phyloP scores from a whole-genome alignment of 495 filamentous ascomycete genomes.

The Trichocladium uniseriatum region DNA sequence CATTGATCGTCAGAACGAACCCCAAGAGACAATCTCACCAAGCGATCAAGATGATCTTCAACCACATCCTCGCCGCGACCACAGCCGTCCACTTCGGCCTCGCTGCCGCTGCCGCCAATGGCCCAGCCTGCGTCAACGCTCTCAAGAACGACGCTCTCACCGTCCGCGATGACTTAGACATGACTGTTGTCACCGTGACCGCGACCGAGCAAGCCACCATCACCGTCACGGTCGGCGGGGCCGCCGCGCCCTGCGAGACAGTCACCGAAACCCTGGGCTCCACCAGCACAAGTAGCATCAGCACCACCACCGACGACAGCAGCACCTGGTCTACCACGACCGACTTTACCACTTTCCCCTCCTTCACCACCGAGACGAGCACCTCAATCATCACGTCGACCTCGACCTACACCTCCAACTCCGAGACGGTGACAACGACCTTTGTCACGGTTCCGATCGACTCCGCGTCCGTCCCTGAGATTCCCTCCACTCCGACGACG shows the following conservation, averaged over 20 bases:
- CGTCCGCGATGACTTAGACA: neutral
- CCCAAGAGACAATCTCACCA: too few species aligned
- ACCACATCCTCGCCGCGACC: neutral
- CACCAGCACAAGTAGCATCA: neutral
- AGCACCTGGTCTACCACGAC: too few species aligned
- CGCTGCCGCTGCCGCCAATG: neutral
- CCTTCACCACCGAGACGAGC: neutral
- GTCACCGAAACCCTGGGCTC: neutral
- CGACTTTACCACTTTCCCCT: neutral
- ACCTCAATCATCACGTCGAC: neutral
- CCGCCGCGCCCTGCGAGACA: neutral
- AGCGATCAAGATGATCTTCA: neutral
- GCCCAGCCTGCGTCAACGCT: neutral
- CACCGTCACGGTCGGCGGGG: neutral
- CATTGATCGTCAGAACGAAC: too few species aligned
- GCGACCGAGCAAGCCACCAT: neutral
- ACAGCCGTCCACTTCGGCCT: neutral
- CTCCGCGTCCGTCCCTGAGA: neutral
- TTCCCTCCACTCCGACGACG: neutral
- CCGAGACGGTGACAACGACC: neutral
- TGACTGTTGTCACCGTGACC: neutral
- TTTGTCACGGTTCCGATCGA: neutral
- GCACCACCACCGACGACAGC: neutral
- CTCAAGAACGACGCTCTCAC: neutral
- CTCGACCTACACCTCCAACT: neutral